These are phyloP conservation scores for Kodamaea derodonti DNA, from an alignment of 1,139 yeast species.

Conservation along the genomic window DNA sequence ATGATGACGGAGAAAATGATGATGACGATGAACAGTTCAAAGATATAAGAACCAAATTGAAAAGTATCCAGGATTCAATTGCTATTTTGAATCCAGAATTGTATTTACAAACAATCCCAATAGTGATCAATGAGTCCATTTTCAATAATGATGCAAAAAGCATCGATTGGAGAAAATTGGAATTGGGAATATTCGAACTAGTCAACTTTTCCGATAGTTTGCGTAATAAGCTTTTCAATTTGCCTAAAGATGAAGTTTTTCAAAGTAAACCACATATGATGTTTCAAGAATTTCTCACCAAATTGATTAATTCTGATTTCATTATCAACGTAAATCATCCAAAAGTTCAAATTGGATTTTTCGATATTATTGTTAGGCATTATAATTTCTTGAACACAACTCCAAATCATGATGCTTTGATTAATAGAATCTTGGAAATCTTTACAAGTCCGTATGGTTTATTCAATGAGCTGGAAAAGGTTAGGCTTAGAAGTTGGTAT, in stretches of 20 bases:
- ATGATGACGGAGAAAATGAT: constrained; percentile 55
- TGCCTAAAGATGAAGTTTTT: constrained; percentile 60
- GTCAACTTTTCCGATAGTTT: constrained; percentile 76
- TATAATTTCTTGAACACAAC: constrained; percentile 57
- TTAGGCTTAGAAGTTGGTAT: constrained; percentile 86
- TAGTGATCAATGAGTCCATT: constrained; percentile 59
- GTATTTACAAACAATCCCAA: constrained; percentile 66
- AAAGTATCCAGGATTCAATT: constrained; percentile 79
- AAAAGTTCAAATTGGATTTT: constrained; percentile 70
- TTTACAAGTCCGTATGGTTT: constrained; percentile 81
- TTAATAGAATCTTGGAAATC: constrained; percentile 64
- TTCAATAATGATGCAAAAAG: constrained; percentile 25
- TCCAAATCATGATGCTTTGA: constrained; percentile 45
- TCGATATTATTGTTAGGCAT: constrained; percentile 83
- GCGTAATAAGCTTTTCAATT: constrained; percentile 65
- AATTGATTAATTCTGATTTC: constrained; percentile 58
- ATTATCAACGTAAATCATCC: constrained; percentile 61
- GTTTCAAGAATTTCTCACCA: constrained; percentile 60
- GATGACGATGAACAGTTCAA: constrained; percentile 72
- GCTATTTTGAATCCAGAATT: constrained; percentile 72
- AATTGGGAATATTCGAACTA: constrained; percentile 81
- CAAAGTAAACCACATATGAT: constrained; percentile 59
- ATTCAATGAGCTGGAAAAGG: constrained; percentile 67
- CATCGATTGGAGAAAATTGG: constrained; percentile 74
- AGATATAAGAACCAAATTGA: constrained; percentile 71